Percentiles rank a stretch among this genome's conserved stretches.
Evolutionary conservation across 2,329 filamentous ascomycete genomes (phyloP).

Genomic region (Venturia oleaginea): DNA sequence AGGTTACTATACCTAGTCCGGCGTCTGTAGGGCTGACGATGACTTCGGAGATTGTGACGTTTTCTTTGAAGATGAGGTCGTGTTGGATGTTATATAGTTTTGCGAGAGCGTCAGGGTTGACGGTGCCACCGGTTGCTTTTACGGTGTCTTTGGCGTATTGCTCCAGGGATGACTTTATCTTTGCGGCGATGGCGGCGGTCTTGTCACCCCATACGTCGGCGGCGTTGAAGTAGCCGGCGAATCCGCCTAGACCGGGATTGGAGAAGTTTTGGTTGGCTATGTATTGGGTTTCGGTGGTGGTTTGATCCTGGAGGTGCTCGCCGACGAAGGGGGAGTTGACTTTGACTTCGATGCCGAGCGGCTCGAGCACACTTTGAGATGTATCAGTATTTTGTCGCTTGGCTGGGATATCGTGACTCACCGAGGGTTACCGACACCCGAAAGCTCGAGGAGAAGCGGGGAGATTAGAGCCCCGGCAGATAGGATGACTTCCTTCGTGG

Average conservation of each 20-base stretch:
- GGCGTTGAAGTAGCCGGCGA: background rate
- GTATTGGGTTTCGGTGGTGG: background rate
- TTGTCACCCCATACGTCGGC: background rate
- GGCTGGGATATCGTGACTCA: background rate
- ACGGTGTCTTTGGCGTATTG: background rate
- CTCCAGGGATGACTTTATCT: background rate
- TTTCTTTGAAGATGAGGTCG: background rate
- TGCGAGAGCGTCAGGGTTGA: background rate
- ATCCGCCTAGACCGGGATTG: background rate
- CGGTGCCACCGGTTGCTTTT: background rate
- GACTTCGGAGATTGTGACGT: background rate
- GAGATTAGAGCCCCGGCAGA: slow-evolving; percentile 18
- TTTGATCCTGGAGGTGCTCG: slow-evolving; percentile 9
- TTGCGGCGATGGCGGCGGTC: background rate
- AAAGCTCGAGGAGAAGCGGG: slow-evolving; percentile 19
- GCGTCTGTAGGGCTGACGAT: slow-evolving; percentile 6
- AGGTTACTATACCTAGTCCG: slow-evolving; percentile 5
- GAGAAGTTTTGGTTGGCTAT: background rate
- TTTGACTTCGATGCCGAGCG: slow-evolving; percentile 9
- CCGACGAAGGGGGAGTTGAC: slow-evolving; percentile 8
- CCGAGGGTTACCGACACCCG: slow-evolving; percentile 17
- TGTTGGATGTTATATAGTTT: background rate
- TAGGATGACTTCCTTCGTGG: slow-evolving; percentile 17
- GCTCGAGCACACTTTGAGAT: slow-evolving; percentile 5
- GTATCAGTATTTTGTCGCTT: background rate